These are phyloP conservation scores for Toxoplasma gondii DNA, from an alignment of 169 alveolate species.

Conservation along the genomic window DNA sequence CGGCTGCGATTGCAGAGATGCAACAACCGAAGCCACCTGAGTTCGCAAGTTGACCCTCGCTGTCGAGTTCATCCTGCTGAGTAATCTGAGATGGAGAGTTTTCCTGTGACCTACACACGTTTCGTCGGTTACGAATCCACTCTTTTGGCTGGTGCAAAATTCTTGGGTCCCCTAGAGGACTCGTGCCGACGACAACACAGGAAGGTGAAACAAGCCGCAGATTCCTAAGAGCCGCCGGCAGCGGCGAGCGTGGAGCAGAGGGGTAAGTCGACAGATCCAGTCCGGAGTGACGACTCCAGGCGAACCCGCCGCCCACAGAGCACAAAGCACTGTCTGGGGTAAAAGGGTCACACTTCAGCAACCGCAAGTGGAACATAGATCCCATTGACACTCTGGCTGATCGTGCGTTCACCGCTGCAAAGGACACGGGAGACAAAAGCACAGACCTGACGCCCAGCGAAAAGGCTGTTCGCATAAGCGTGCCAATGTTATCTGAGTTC, in stretches of 20 bases:
- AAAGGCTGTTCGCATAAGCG: constrained; percentile 18
- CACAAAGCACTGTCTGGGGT: background rate
- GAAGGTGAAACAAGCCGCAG: background rate
- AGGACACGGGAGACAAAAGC: constrained; percentile 13
- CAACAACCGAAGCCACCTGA: background rate
- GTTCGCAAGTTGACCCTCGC: too few species aligned
- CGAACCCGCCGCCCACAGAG: background rate
- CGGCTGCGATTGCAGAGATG: background rate
- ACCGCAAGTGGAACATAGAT: constrained; percentile 30
- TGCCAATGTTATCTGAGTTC: constrained; percentile 35
- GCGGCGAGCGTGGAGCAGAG: background rate
- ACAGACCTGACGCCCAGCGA: constrained; percentile 13
- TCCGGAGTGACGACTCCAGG: background rate
- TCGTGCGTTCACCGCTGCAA: constrained; percentile 16
- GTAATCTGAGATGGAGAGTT: background rate
- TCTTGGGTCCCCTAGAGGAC: background rate
- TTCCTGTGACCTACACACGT: background rate
- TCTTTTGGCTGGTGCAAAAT: background rate
- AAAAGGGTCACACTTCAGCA: background rate
- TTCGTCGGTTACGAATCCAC: background rate
- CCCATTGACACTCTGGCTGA: constrained; percentile 33
- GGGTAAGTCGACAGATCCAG: background rate
- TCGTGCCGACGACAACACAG: background rate
- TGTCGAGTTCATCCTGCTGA: background rate
- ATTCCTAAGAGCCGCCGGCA: background rate